A percentile compares a stretch with the other conserved stretches of the same genome.
phyloP scores from a whole-genome alignment of 2,329 filamentous ascomycete species.

The Didymella glomerata region DNA sequence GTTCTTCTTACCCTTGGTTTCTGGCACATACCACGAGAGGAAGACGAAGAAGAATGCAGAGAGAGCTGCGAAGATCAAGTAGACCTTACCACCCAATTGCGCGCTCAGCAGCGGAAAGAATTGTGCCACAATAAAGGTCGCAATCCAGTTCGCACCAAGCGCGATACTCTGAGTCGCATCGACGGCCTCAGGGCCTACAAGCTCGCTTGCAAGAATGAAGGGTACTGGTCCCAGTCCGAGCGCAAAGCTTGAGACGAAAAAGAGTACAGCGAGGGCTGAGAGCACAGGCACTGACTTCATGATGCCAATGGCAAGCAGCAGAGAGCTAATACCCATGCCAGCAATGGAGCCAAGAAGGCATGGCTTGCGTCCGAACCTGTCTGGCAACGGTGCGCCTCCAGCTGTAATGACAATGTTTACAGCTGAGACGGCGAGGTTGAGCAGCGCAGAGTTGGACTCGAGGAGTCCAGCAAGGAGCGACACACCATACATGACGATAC shows the following conservation, averaged over 20 bases:
- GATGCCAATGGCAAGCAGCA: constrained; percentile 83
- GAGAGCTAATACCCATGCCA: constrained; percentile 82
- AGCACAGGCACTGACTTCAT: constrained; percentile 74
- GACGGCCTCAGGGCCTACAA: constrained; percentile 89
- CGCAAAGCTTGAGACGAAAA: constrained; percentile 90
- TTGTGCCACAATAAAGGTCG: constrained; percentile 91
- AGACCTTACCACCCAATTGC: constrained; percentile 81
- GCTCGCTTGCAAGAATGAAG: constrained; percentile 90
- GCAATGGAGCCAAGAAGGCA: constrained; percentile 83
- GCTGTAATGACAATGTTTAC: constrained; percentile 87
- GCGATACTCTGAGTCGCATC: constrained; percentile 91
- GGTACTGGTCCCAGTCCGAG: constrained; percentile 92
- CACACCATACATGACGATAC: constrained; percentile 98
- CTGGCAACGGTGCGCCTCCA: constrained; percentile 82
- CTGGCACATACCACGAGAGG: constrained; percentile 77
- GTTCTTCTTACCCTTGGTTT: constrained; percentile 85
- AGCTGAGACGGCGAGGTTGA: constrained; percentile 87
- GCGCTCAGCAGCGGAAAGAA: constrained; percentile 91
- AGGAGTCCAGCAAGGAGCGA: constrained; percentile 84
- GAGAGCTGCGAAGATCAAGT: constrained; percentile 86
- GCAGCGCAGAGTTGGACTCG: constrained; percentile 78
- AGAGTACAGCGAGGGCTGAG: constrained; percentile 80
- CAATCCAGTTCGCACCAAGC: constrained; percentile 84
- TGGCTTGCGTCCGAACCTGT: constrained; percentile 85
- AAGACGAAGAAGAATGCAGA: constrained; percentile 75